Evolutionary conservation across 192 early-diverging fungal genomes (phyloP).

Genomic region (Coemansia sp.): DNA sequence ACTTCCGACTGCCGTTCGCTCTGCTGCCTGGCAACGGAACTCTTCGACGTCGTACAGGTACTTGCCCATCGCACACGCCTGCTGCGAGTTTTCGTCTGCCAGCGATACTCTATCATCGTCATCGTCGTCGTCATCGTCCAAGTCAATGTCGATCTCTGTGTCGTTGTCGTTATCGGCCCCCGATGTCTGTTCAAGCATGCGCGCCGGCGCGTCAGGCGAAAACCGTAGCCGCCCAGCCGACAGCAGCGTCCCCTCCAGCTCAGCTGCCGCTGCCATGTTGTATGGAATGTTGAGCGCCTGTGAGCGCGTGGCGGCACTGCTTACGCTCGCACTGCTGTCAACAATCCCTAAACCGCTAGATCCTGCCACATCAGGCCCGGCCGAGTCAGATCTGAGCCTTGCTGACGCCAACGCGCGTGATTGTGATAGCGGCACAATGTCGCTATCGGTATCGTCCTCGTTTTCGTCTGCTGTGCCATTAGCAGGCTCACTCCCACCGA

Average conservation of each 20-base stretch:
- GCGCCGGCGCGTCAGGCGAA: slow-evolving; percentile 25
- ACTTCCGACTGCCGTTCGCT: neutral
- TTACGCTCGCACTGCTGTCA: neutral
- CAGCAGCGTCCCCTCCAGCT: neutral
- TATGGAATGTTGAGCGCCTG: neutral
- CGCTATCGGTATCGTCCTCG: slow-evolving; percentile 39
- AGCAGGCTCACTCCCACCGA: neutral
- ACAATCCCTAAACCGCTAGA: slow-evolving; percentile 2
- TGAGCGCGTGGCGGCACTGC: slow-evolving; percentile 1
- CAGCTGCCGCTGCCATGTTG: slow-evolving; percentile 1
- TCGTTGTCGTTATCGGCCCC: slow-evolving; percentile 2
- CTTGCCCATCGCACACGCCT: slow-evolving; percentile 45
- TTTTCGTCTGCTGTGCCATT: slow-evolving; percentile 1
- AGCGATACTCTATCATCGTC: too few relatives aligned
- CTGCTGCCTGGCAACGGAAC: slow-evolving; percentile 19
- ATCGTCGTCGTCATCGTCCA: neutral
- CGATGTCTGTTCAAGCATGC: neutral
- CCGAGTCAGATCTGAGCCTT: neutral
- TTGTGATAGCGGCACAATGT: slow-evolving; percentile 41
- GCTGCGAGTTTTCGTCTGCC: slow-evolving; percentile 26
- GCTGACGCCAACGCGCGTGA: slow-evolving; percentile 28
- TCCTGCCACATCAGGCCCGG: neutral
- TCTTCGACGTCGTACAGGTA: slow-evolving; percentile 48
- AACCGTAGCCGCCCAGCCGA: slow-evolving; percentile 18
- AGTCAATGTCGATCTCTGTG: neutral